Conservation (phyloP, 768 basidiomycete genomes). For the Russula sp. region DNA sequence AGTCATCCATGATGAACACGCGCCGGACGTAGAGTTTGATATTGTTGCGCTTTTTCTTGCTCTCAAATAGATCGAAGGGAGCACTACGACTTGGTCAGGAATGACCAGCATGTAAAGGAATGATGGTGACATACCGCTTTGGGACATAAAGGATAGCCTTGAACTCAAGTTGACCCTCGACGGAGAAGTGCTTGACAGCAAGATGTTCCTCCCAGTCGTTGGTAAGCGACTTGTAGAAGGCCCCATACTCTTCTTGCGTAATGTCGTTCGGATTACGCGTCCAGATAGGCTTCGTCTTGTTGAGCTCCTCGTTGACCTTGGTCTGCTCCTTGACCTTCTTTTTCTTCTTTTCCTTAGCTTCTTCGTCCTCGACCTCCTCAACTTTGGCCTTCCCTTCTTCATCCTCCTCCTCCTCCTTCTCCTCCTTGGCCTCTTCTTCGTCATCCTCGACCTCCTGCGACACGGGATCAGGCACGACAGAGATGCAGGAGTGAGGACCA, state of each 20-base stretch:
- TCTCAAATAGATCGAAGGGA: constrained; percentile 99
- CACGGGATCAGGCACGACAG: constrained; percentile 22
- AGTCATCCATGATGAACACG: constrained; percentile 99
- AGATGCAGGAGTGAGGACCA: constrained; percentile 9
- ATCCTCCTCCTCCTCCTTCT: constrained; percentile 69
- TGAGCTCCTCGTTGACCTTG: constrained; percentile 93
- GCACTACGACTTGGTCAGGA: constrained; percentile 51
- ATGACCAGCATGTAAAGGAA: constrained; percentile 23
- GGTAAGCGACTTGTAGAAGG: constrained; percentile 99
- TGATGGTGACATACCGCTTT: constrained; percentile 63
- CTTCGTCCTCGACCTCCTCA: constrained; percentile 63
- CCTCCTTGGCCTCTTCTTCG: constrained; percentile 55
- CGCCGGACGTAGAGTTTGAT: constrained; percentile 99
- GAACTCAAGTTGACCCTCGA: constrained; percentile 99
- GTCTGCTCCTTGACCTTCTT: constrained; percentile 92
- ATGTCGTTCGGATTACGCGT: constrained; percentile 97
- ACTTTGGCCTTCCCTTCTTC: constrained; percentile 77
- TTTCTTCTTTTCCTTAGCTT: constrained; percentile 77
- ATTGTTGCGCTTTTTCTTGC: constrained; percentile 99
- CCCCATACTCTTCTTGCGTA: constrained; percentile 84
- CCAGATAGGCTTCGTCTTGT: constrained; percentile 99
- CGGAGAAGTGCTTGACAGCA: constrained; percentile 99
- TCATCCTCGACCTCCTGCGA: constrained; percentile 78
- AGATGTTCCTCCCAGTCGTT: constrained; percentile 99
- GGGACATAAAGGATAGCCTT: constrained; percentile 98